Base-by-base conservation (phyloP, 73 alveolate genomes). In the Paramecium pentaurelia region DNA sequence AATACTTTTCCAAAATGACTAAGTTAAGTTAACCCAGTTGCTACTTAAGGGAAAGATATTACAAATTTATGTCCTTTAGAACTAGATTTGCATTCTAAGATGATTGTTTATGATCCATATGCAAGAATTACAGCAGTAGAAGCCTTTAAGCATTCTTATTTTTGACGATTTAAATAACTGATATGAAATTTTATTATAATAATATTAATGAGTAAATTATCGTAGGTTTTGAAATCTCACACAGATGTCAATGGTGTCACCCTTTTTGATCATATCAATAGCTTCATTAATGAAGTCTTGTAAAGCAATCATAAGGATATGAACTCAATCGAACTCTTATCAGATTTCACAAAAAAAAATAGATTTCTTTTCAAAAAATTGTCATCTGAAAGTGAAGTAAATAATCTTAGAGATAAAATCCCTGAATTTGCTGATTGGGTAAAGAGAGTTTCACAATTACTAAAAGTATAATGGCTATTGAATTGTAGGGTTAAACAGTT, bases 1-100 rank as follows among this genome's bases (percentile, higher is more conserved):
- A 92, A 93, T 22, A 93, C 98, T 40, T 96, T 96, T 95, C 98
- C 99, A n/a, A 96, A 97, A 91, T 97, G 98, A 85, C 77, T 51
- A 16, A 86, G 94, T 18, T 92, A 51, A 7, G 40, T 49, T 16
- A 80, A 49, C 16, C 71, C 73, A 2, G 92, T 92, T 9, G 60
- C 77, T 10, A 34, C 94, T 6, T 54, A 86, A 37, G 73, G 93
- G n/a, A 80, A 28, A 32, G 91, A 70, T 36, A 38, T 92, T 28
- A 86, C 96, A 4, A 91, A 75, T 45, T 58, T 86, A n/a, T 87
- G 86, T 84, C 84, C 93, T 6, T 60, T 42, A 28, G 95, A 93
- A 30, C 28, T 92, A 42, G 95, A 92, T 44, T 59, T 92, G 34
- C 86, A 95, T 18, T 49, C 51, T 32, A 95, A 93, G 90, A 95